Evolutionary conservation across 129 eudicot genomes (phyloP).

Genomic region (Chrysanthemum lavandulifolium): DNA sequence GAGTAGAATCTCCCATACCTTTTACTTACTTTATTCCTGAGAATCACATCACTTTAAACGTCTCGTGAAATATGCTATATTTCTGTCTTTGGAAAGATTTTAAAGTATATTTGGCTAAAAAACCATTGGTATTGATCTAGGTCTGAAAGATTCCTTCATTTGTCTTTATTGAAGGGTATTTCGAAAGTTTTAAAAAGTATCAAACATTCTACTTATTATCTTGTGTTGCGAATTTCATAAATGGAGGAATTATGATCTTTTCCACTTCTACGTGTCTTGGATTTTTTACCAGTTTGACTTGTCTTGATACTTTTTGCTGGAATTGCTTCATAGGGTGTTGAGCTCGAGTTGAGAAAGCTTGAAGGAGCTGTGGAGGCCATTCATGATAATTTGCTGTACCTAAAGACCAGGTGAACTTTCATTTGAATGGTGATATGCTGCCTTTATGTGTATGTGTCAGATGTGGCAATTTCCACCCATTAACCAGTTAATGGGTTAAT

Average conservation of each 20-base stretch:
- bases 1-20: not conserved
- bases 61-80: not conserved
- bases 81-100: conserved; percentile 6
- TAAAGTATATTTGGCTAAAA: not conserved
- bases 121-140: not conserved
- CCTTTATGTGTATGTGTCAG: too few relatives aligned
- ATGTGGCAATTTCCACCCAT: too few relatives aligned
- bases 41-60: conserved; percentile 1
- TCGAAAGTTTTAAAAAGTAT: not conserved
- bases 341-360: conserved; percentile 88
- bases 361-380: conserved; percentile 95
- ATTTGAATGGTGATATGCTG: conserved; percentile 12
- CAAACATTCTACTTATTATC: not conserved
- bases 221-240: not conserved
- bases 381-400: conserved; percentile 74
- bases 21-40: not conserved
- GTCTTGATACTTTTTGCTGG: conserved; percentile 19
- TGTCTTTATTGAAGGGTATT: conserved; percentile 7
- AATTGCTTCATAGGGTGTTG: conserved; percentile 61
- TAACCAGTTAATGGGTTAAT: too few relatives aligned
- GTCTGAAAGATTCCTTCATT: not conserved
- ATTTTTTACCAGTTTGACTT: conserved; percentile 4
- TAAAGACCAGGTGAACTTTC: conserved; percentile 56
- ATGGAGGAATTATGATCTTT: not conserved
- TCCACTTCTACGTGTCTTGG: conserved; percentile 16